Percentiles rank a stretch among this genome's conserved stretches.
These are phyloP conservation scores for Phytophthora cactorum DNA, from an alignment of 352 stramenopile genomes.

Conservation along the genomic window DNA sequence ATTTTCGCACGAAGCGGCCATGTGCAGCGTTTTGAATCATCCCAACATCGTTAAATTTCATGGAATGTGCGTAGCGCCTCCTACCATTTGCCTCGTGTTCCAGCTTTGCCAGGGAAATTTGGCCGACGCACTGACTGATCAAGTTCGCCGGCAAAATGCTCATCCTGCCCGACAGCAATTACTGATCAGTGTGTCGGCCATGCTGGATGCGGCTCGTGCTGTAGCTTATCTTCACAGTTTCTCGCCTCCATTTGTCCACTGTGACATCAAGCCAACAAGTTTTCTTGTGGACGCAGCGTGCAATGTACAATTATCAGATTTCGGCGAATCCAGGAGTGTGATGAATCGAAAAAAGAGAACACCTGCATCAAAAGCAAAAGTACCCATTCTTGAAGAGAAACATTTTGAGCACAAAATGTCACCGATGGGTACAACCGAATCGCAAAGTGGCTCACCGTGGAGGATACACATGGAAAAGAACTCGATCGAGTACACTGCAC, in stretches of 20 bases:
- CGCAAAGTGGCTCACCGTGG: constrained; percentile 17
- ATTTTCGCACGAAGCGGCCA: constrained; percentile 53
- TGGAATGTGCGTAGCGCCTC: constrained; percentile 48
- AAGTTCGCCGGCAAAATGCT: constrained; percentile 21
- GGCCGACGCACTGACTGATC: constrained; percentile 25
- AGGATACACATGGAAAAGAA: constrained; percentile 18
- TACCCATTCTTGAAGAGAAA: constrained; percentile 21
- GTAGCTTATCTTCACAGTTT: constrained; percentile 61
- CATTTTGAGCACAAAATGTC: constrained; percentile 8
- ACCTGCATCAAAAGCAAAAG: not conserved
- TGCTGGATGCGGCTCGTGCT: constrained; percentile 54
- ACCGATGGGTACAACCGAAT: constrained; percentile 15
- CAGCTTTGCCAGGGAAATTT: constrained; percentile 44
- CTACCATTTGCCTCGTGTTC: constrained; percentile 52
- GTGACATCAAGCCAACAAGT: constrained; percentile 54
- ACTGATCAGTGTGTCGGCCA: constrained; percentile 41
- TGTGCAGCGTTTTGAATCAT: constrained; percentile 43
- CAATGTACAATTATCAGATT: constrained; percentile 48
- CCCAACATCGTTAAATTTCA: constrained; percentile 54
- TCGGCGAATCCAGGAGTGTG: constrained; percentile 41
- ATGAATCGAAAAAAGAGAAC: constrained; percentile 9
- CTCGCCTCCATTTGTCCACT: constrained; percentile 48
- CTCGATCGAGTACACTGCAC: constrained; percentile 64
- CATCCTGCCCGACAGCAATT: constrained; percentile 36
- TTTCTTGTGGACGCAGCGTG: constrained; percentile 47